phyloP scores from a whole-genome alignment of 176 grass and related monocot species.

The Juncus inflexus region DNA sequence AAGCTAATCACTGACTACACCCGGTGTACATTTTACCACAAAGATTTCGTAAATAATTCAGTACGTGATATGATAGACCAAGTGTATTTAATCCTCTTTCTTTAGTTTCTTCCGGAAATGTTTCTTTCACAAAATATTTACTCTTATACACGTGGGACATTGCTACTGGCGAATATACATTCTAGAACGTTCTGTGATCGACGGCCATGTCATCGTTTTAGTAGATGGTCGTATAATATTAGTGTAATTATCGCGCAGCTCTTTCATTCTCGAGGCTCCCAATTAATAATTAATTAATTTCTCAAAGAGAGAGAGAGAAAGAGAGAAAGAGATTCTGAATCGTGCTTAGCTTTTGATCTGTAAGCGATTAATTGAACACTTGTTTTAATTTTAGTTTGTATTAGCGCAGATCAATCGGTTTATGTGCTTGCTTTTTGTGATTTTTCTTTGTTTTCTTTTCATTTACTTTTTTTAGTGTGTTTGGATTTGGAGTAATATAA shows the following conservation, averaged over 20 bases:
- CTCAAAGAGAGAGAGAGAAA: slow-evolving; percentile 6
- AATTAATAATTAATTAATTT: slow-evolving; percentile 10
- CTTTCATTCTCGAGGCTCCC: slow-evolving; percentile 10
- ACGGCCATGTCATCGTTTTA: background rate
- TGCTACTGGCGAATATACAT: too few relatives aligned
- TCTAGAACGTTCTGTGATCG: slow-evolving; percentile 16
- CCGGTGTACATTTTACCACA: too few relatives aligned
- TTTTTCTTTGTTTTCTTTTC: background rate
- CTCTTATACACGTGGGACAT: too few relatives aligned
- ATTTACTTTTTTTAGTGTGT: background rate
- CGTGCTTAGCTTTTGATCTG: slow-evolving; percentile 24
- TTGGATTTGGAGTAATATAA: background rate
- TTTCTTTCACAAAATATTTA: too few relatives aligned
- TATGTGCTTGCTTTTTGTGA: background rate
- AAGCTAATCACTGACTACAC: too few relatives aligned
- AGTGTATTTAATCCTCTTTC: too few relatives aligned
- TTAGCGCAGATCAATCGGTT: slow-evolving; percentile 22
- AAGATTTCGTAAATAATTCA: too few relatives aligned
- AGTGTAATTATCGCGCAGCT: background rate
- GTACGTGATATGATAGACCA: too few relatives aligned
- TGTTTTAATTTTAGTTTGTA: background rate
- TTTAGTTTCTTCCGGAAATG: too few relatives aligned
- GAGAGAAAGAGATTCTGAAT: slow-evolving; percentile 14
- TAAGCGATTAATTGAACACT: background rate
- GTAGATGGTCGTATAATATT: slow-evolving; percentile 18